phyloP scores from a whole-genome alignment of 208 protist species.

The Porcisia hertigi region DNA sequence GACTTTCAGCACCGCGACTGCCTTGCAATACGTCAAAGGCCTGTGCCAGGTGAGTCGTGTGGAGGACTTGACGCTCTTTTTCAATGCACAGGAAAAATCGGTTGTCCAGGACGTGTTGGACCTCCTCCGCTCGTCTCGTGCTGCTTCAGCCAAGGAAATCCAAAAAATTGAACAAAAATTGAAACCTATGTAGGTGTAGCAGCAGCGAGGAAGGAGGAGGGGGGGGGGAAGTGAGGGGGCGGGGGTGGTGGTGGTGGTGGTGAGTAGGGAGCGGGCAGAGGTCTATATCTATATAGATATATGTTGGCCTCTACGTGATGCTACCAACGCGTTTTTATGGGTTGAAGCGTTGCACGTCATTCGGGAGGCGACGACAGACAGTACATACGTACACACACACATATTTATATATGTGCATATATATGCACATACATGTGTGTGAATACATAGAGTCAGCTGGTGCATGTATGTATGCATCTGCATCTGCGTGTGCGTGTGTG shows the following conservation, averaged over 20 bases:
- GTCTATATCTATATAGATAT: no score
- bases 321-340: neutral
- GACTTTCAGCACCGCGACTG: constrained; percentile 35
- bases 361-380: neutral
- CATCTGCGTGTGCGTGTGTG: neutral
- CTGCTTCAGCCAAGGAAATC: constrained; percentile 48
- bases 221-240: no score
- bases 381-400: no score
- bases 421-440: no score
- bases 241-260: neutral
- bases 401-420: no score
- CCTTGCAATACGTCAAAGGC: constrained; percentile 64
- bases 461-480: neutral
- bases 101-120: constrained; percentile 60
- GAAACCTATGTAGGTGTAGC: constrained; percentile 29
- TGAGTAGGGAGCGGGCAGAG: no score
- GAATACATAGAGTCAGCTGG: no score
- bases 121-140: constrained; percentile 41
- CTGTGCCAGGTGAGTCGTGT: constrained; percentile 78
- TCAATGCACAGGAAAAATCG: constrained; percentile 67
- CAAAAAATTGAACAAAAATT: constrained; percentile 54
- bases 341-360: neutral
- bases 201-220: neutral
- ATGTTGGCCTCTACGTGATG: neutral
- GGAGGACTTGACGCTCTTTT: constrained; percentile 81